These are phyloP conservation scores for Phytophthora boehmeriae DNA, from an alignment of 352 stramenopile genomes.

Conservation along the genomic window DNA sequence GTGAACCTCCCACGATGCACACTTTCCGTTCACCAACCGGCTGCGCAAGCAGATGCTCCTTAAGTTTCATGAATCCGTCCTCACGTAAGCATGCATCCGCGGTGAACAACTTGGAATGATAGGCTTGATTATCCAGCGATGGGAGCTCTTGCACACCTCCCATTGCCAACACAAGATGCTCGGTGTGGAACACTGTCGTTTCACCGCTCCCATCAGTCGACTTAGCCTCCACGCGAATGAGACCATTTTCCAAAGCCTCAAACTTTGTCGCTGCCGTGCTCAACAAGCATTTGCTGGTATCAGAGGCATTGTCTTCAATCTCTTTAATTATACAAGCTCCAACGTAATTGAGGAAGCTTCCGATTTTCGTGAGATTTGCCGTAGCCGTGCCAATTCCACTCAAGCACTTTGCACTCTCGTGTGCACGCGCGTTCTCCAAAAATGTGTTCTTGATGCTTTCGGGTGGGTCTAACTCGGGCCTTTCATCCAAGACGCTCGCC, in stretches of 20 bases:
- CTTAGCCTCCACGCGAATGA: slow-evolving; percentile 56
- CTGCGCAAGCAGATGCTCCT: slow-evolving; percentile 40
- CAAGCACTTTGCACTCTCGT: slow-evolving; percentile 61
- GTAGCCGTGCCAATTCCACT: slow-evolving; percentile 58
- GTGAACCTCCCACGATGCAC: slow-evolving; percentile 82
- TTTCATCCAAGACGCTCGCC: slow-evolving; percentile 80
- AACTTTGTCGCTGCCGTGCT: slow-evolving; percentile 56
- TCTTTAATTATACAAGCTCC: slow-evolving; percentile 53
- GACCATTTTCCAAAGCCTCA: slow-evolving; percentile 48
- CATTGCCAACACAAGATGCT: slow-evolving; percentile 74
- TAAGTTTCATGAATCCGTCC: slow-evolving; percentile 61
- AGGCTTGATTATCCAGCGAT: slow-evolving; percentile 36
- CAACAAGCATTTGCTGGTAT: slow-evolving; percentile 54
- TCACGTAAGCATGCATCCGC: slow-evolving; percentile 71
- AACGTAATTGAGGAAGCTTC: slow-evolving; percentile 66
- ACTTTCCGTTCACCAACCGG: slow-evolving; percentile 57
- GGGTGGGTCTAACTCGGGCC: slow-evolving; percentile 70
- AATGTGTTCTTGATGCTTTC: slow-evolving; percentile 81
- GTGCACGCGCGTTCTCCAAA: slow-evolving; percentile 55
- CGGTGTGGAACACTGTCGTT: slow-evolving; percentile 48
- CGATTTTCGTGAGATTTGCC: slow-evolving; percentile 64
- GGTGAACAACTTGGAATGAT: slow-evolving; percentile 65
- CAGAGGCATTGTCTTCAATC: slow-evolving; percentile 36
- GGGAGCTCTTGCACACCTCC: slow-evolving; percentile 65
- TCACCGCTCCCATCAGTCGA: slow-evolving; percentile 21